Evolutionary conservation across 1,284 basidiomycete genomes (phyloP).

Genomic region (Xerocomus amazonicus): DNA sequence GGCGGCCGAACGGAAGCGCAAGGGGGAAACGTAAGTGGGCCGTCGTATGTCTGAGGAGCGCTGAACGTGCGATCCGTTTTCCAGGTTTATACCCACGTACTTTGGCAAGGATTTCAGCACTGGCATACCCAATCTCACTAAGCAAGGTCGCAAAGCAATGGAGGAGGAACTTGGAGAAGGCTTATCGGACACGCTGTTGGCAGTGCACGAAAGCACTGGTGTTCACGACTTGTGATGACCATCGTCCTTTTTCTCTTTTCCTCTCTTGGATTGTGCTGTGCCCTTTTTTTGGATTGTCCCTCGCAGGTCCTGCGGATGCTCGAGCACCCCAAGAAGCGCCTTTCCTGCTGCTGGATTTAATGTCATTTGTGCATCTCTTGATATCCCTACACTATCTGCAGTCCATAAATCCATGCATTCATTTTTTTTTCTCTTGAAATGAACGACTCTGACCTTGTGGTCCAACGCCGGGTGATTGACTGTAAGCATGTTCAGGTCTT

Average conservation of each 20-base stretch:
- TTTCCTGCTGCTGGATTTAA: conserved; percentile 13
- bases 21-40: conserved; percentile 67
- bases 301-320: conserved; percentile 1
- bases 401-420: conserved; percentile 11
- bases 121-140: conserved; percentile 76
- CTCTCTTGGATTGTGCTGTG: not conserved
- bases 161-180: conserved; percentile 59
- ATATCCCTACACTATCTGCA: conserved; percentile 32
- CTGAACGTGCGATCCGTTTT: not conserved
- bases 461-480: not conserved
- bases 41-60: not conserved
- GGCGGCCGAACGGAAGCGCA: conserved; percentile 79
- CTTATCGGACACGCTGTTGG: conserved; percentile 9
- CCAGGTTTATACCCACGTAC: conserved; percentile 77
- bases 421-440: not conserved
- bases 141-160: conserved; percentile 64
- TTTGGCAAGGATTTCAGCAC: conserved; percentile 72
- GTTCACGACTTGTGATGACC: conserved; percentile 12
- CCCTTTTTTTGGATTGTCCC: conserved; percentile 10
- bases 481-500: no score
- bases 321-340: not conserved
- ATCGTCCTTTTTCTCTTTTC: not conserved
- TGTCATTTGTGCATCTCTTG: conserved; percentile 13
- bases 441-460: not conserved
- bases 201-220: conserved; percentile 5